Conservation (phyloP, 2,329 filamentous ascomycete genomes). For the Berkeleyomyces rouxiae region DNA sequence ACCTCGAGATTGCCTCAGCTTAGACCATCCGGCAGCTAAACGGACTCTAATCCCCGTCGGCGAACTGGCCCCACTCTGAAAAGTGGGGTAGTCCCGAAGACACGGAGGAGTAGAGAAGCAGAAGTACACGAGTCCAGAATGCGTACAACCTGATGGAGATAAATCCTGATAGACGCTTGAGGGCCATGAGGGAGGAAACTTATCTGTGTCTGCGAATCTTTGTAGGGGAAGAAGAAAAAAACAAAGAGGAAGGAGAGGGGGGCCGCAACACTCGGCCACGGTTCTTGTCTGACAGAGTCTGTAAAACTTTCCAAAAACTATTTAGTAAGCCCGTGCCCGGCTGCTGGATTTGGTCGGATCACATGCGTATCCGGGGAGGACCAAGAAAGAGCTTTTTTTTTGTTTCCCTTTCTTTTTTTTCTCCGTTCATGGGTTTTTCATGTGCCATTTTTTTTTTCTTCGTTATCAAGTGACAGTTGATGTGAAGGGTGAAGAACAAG, state of each 20-base stretch:
- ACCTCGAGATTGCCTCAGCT: neutral
- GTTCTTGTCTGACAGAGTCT: neutral
- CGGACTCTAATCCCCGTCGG: neutral
- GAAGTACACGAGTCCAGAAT: too few species aligned
- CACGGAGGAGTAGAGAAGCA: neutral
- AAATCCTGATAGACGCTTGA: too few species aligned
- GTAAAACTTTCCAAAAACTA: neutral
- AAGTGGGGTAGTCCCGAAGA: neutral
- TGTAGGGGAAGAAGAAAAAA: neutral
- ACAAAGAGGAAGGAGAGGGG: neutral
- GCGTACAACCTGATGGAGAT: too few species aligned
- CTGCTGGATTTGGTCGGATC: neutral
- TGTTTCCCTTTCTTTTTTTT: too few species aligned
- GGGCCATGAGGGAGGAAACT: neutral
- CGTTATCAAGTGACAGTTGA: too few species aligned
- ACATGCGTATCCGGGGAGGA: too few species aligned
- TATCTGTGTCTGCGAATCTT: neutral
- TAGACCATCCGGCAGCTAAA: neutral
- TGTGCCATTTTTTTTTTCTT: too few species aligned
- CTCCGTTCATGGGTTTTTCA: too few species aligned
- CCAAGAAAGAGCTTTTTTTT: too few species aligned
- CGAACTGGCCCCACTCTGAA: neutral
- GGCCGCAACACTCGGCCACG: neutral
- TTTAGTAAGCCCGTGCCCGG: neutral
- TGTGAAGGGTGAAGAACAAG: too few species aligned